A percentile compares a stretch with the other conserved stretches of the same genome.
Evolutionary conservation across 805 yeast genomes (phyloP).

Genomic region (Candida argentea): DNA sequence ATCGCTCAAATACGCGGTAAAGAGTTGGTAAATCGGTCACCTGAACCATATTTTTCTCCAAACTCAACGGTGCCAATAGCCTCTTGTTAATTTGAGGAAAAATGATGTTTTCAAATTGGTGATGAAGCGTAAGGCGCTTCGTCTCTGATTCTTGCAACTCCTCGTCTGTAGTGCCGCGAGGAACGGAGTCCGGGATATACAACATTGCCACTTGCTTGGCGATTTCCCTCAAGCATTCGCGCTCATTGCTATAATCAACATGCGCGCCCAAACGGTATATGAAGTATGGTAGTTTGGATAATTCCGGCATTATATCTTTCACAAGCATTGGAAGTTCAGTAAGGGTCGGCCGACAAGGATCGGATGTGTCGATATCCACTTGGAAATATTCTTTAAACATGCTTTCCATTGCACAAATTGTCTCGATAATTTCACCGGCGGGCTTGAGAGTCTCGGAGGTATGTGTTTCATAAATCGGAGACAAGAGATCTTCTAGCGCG

Average conservation of each 20-base stretch:
- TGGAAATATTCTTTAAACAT: constrained; percentile 80
- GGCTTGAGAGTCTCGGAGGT: constrained; percentile 7
- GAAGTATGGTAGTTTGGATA: constrained; percentile 57
- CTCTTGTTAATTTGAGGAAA: constrained; percentile 58
- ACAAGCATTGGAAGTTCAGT: constrained; percentile 58
- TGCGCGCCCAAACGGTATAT: constrained; percentile 48
- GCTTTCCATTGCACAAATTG: constrained; percentile 41
- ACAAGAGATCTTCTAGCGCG: constrained; percentile 23
- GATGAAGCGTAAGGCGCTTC: constrained; percentile 9
- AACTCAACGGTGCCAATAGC: constrained; percentile 50
- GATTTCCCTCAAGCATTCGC: constrained; percentile 56
- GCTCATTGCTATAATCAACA: constrained; percentile 61
- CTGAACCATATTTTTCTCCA: constrained; percentile 56
- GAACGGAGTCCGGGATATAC: constrained; percentile 52
- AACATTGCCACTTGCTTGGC: constrained; percentile 60
- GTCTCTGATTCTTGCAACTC: constrained; percentile 5
- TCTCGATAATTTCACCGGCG: constrained; percentile 8
- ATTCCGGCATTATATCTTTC: constrained; percentile 51
- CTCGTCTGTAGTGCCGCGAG: constrained; percentile 2
- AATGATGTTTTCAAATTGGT: constrained; percentile 42
- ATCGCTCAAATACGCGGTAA: constrained; percentile 87
- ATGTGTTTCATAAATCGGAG: constrained; percentile 20
- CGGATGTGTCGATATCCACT: constrained; percentile 29
- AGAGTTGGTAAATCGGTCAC: constrained; percentile 88
- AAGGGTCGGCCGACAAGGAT: constrained; percentile 28